Evolutionary conservation across 176 grass and related monocot genomes (phyloP), one percentile per base, ranked within the genome.

Genomic region (Bromus sterilis): DNA sequence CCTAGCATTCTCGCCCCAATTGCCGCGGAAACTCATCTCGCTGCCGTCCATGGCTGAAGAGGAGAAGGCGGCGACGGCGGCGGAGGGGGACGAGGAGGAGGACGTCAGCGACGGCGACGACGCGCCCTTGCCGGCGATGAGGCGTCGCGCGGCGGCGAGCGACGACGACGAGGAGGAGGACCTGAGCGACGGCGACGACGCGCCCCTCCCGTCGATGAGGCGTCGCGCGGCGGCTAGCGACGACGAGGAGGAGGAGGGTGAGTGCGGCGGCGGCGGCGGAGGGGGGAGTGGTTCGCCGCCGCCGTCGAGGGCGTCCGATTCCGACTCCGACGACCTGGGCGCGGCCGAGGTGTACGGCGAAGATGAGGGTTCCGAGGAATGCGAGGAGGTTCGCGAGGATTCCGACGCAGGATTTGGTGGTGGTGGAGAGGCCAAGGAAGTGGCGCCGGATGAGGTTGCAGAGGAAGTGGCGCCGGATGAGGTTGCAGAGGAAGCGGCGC

Each of bases 201-300:
- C 72, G 75, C 85, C 82, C 26, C 82, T 92, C 8, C 87, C 82
- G 5, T 48, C 72, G 74, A 63, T 88, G 85, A 92, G 87, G 79
- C 94, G 87, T 57, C 79, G 89, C 61, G 72, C 76, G 64, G 76
- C 71, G 18, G 86, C 89, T 10, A 94, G 89, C 89, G 94, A 94
- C 76, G 89, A 94, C 9, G 89, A 93, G 6, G 88, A 91, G 0
- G 86, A 78, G n/a, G 86, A 78, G 13, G 84, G 37, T 5, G 69
- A 5, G 0, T 78, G 53, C 11, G 40, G 49, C 20, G 49, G 37
- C 63, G 63, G 29, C 21, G 63, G 72, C 9, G 71, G 78, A 39
- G 31, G 78, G 51, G 31, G 71, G 64, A 68, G n/a, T 4, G 63
- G 64, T 51, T 25, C 57, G 9, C 26, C 67, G 26, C 14, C 44